Conservation (phyloP, 148 eudicot genomes). For the Amaranthus hypochondriacus region DNA sequence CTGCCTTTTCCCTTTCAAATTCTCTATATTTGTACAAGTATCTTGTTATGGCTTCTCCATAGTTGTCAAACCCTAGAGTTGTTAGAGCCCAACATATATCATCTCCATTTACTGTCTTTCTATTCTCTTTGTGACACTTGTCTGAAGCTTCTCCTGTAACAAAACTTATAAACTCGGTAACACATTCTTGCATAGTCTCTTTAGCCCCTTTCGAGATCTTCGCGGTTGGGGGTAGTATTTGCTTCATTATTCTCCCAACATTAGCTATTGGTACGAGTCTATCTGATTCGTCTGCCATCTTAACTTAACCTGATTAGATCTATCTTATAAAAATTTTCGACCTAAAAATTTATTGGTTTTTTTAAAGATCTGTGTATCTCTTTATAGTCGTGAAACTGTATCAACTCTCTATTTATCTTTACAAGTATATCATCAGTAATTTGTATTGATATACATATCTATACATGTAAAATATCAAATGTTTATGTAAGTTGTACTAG, state of each 20-base stretch:
- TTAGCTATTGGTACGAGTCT: slow-evolving; percentile 46
- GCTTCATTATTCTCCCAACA: slow-evolving; percentile 55
- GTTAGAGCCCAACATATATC: slow-evolving; percentile 56
- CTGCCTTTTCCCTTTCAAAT: slow-evolving; percentile 35
- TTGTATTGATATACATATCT: slow-evolving; percentile 1
- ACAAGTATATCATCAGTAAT: not conserved
- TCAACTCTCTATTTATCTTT: slow-evolving; percentile 7
- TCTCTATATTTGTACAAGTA: slow-evolving; percentile 46
- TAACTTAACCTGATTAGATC: not conserved
- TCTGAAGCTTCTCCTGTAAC: slow-evolving; percentile 56
- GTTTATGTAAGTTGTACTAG: slow-evolving; percentile 13
- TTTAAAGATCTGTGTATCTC: not conserved
- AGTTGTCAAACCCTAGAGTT: slow-evolving; percentile 51
- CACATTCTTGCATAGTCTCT: slow-evolving; percentile 57
- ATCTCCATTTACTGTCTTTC: slow-evolving; percentile 57
- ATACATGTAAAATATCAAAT: not conserved
- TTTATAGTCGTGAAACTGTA: not conserved
- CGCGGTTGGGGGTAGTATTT: slow-evolving; percentile 40
- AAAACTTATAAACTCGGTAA: slow-evolving; percentile 53
- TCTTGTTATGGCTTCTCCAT: slow-evolving; percentile 34
- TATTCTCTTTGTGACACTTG: slow-evolving; percentile 62
- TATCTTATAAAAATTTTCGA: not conserved
- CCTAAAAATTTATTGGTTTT: slow-evolving; percentile 1
- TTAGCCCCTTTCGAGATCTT: slow-evolving; percentile 60
- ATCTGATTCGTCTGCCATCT: slow-evolving; percentile 37